phyloP scores from a whole-genome alignment of 768 basidiomycete genomes.

The Psilocybe cyanescens region DNA sequence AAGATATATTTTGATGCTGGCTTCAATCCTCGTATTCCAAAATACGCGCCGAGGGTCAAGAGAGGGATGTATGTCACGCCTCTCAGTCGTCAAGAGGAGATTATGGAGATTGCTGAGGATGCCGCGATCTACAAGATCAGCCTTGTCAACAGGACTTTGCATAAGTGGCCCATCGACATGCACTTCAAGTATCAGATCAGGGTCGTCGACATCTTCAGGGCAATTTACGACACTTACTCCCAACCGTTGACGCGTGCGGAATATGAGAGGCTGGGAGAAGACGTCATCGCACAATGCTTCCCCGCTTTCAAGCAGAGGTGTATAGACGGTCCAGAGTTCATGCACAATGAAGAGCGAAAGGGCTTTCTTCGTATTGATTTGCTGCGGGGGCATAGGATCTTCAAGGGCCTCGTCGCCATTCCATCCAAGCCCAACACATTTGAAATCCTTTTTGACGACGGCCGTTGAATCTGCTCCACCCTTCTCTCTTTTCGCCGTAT shows the following conservation, averaged over 20 bases:
- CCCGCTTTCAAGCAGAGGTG: constrained; percentile 51
- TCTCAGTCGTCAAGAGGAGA: constrained; percentile 40
- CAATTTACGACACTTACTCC: constrained; percentile 54
- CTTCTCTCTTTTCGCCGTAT: background rate
- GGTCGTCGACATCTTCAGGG: constrained; percentile 62
- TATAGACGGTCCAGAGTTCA: constrained; percentile 42
- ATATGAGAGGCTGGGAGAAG: constrained; percentile 24
- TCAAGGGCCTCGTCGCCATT: constrained; percentile 50
- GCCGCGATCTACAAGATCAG: constrained; percentile 44
- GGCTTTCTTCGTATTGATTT: constrained; percentile 64
- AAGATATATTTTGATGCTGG: constrained; percentile 54
- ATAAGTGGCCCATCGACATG: constrained; percentile 45
- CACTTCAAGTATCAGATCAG: constrained; percentile 45
- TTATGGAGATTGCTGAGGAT: constrained; percentile 47
- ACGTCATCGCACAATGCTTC: constrained; percentile 39
- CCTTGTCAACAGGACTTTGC: constrained; percentile 45
- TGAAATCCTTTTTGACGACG: constrained; percentile 24
- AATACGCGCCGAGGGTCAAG: constrained; percentile 25
- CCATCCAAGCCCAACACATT: constrained; percentile 14
- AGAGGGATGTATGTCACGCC: constrained; percentile 25
- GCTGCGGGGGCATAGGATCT: constrained; percentile 53
- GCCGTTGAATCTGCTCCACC: constrained; percentile 8
- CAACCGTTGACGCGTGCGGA: constrained; percentile 50
- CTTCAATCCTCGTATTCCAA: constrained; percentile 39
- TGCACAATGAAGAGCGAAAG: constrained; percentile 42